A percentile compares a stretch with the other conserved stretches of the same genome.
These are phyloP conservation scores for Nicotiana rustica DNA, from an alignment of 305 asterid genomes.

Conservation along the genomic window DNA sequence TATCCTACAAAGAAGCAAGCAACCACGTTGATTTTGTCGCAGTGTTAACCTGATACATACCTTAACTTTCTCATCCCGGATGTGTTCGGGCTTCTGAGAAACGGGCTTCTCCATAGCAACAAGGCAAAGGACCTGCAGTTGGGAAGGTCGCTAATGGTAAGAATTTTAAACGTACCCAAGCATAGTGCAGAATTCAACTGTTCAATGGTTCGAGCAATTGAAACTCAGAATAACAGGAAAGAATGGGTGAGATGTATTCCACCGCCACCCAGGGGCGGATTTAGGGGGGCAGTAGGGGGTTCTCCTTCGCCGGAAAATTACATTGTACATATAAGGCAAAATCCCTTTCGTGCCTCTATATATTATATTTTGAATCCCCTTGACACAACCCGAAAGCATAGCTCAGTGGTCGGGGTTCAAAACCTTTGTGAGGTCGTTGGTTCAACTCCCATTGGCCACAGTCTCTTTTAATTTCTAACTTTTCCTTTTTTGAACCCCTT, in stretches of 20 bases:
- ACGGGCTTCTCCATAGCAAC: conserved; percentile 92
- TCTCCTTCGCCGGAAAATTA: too few species aligned
- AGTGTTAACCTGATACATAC: conserved; percentile 44
- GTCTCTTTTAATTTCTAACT: too few species aligned
- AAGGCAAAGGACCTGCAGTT: conserved; percentile 80
- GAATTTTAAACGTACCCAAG: conserved; percentile 2
- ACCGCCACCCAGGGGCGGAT: background rate
- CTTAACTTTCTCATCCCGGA: conserved; percentile 93
- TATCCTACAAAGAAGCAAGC: background rate
- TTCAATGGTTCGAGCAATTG: conserved; percentile 28
- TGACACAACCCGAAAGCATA: too few species aligned
- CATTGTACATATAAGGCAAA: too few species aligned
- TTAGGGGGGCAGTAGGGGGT: too few species aligned
- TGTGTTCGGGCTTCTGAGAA: conserved; percentile 78
- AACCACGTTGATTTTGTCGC: conserved; percentile 17
- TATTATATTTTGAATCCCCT: too few species aligned
- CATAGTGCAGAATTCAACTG: conserved; percentile 20
- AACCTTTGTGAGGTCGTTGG: too few species aligned
- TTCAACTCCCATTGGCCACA: too few species aligned
- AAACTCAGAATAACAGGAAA: conserved; percentile 1
- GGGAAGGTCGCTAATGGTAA: conserved; percentile 8
- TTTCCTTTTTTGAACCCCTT: too few species aligned
- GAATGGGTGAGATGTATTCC: background rate
- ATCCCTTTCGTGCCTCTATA: too few species aligned
- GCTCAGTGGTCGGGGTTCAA: too few species aligned